phyloP scores from a whole-genome alignment of 2,329 filamentous ascomycete genomes.

The Bipolaris bicolor region DNA sequence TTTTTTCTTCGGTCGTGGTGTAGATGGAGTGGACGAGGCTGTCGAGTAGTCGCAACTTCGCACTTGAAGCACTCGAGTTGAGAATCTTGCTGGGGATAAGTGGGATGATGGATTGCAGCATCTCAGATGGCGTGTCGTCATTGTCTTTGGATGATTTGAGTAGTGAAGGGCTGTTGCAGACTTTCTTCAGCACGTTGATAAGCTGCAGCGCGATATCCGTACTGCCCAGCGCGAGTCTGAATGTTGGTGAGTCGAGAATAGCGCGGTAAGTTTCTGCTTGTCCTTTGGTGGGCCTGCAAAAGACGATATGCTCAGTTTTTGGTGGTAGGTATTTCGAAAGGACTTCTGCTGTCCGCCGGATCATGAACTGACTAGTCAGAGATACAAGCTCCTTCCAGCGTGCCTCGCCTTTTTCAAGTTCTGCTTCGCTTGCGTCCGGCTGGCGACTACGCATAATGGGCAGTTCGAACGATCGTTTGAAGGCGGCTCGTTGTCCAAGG shows the following conservation, averaged over 20 bases:
- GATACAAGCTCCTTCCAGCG: constrained; percentile 66
- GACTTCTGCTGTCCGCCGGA: constrained; percentile 70
- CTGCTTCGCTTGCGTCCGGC: constrained; percentile 65
- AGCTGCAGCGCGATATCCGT: constrained; percentile 69
- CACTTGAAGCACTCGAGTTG: constrained; percentile 63
- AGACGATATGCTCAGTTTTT: constrained; percentile 71
- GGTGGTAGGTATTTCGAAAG: constrained; percentile 68
- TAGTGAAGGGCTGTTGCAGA: constrained; percentile 73
- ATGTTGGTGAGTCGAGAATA: constrained; percentile 69
- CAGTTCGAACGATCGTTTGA: constrained; percentile 68
- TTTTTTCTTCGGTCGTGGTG: constrained; percentile 69
- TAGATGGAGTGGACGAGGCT: constrained; percentile 67
- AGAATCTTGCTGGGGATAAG: constrained; percentile 63
- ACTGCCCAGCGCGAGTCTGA: constrained; percentile 66
- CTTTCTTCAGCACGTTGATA: constrained; percentile 74
- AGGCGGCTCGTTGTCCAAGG: constrained; percentile 66
- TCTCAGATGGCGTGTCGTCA: constrained; percentile 56
- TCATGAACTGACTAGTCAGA: constrained; percentile 68
- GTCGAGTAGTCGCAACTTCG: constrained; percentile 72
- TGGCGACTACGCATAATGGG: constrained; percentile 70
- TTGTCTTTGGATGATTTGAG: constrained; percentile 59
- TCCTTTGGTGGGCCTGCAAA: constrained; percentile 66
- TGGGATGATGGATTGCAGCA: constrained; percentile 52
- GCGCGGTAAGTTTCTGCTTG: constrained; percentile 67
- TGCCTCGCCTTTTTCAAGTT: constrained; percentile 68